phyloP scores from a whole-genome alignment of 805 yeast genomes.

The Jamesozyma hellenica region DNA sequence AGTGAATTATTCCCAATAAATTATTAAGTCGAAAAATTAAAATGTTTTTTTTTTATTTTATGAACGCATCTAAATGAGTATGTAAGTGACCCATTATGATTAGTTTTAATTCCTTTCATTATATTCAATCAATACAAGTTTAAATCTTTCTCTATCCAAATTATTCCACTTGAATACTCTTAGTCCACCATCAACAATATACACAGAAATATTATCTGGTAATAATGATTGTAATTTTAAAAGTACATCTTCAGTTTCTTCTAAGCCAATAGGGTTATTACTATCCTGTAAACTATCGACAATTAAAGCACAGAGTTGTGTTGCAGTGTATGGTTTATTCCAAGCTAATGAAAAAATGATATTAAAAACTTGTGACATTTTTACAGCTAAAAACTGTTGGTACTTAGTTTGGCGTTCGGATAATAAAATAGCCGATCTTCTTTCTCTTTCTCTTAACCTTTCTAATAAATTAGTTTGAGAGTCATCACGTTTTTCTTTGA shows the following conservation, averaged over 20 bases:
- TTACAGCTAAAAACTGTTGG: slow-evolving; percentile 20
- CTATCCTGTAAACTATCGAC: slow-evolving; percentile 27
- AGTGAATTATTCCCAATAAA: too few species aligned
- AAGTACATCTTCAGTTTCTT: slow-evolving; percentile 22
- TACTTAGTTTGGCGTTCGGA: slow-evolving; percentile 21
- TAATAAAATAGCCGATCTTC: slow-evolving; percentile 18
- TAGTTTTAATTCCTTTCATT: neutral
- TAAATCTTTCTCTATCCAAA: slow-evolving; percentile 10
- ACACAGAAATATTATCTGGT: slow-evolving; percentile 10
- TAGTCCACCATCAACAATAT: slow-evolving; percentile 20
- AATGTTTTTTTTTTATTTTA: too few species aligned
- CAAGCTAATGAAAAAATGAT: slow-evolving; percentile 17
- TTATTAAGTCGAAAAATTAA: neutral
- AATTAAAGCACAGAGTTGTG: slow-evolving; percentile 18
- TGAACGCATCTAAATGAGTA: too few species aligned
- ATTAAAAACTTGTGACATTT: slow-evolving; percentile 24
- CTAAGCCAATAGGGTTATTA: slow-evolving; percentile 26
- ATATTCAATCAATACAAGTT: neutral
- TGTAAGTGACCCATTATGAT: neutral
- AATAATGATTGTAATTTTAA: slow-evolving; percentile 13
- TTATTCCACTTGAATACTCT: slow-evolving; percentile 24
- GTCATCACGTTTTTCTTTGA: slow-evolving; percentile 11
- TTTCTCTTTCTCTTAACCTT: slow-evolving; percentile 22
- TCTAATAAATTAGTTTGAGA: slow-evolving; percentile 20
- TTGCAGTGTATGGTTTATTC: slow-evolving; percentile 23